Evolutionary conservation across 805 yeast genomes (phyloP).

Genomic region (Metschnikowia sp.): DNA sequence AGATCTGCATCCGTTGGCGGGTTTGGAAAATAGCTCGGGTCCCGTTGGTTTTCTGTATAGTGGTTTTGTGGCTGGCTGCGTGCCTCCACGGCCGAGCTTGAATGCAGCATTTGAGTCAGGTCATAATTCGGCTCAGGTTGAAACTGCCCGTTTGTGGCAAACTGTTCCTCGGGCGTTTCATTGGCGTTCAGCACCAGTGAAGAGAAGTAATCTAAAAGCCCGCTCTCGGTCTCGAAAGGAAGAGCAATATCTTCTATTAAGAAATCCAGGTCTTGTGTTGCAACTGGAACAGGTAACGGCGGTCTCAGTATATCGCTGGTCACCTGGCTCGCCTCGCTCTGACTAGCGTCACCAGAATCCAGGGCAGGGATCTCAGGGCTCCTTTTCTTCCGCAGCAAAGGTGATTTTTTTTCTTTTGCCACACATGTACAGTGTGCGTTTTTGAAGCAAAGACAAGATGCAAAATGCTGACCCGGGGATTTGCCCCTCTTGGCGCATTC

Average conservation of each 20-base stretch:
- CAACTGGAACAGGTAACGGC: background rate
- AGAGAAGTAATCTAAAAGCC: conserved; percentile 39
- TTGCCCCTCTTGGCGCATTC: conserved; percentile 59
- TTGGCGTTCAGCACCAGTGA: background rate
- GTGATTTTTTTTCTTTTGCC: conserved; percentile 19
- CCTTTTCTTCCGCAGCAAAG: conserved; percentile 9
- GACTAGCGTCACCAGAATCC: conserved; percentile 8
- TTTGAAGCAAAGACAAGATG: conserved; percentile 38
- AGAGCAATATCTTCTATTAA: conserved; percentile 30
- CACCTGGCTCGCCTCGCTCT: conserved; percentile 1
- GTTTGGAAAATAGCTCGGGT: conserved; percentile 12
- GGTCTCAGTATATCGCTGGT: background rate
- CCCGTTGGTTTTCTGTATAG: background rate
- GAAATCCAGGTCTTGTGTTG: conserved; percentile 13
- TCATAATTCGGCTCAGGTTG: background rate
- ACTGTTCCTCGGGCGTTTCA: background rate
- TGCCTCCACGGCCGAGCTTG: background rate
- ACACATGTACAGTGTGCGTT: conserved; percentile 42
- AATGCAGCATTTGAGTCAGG: background rate
- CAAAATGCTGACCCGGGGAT: conserved; percentile 34
- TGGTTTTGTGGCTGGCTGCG: background rate
- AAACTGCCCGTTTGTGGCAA: background rate
- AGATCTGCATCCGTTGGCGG: conserved; percentile 21
- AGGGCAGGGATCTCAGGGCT: conserved; percentile 2
- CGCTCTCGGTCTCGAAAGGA: conserved; percentile 34